phyloP scores from a whole-genome alignment of 2,329 filamentous ascomycete genomes.

The Aspergillus sp. region DNA sequence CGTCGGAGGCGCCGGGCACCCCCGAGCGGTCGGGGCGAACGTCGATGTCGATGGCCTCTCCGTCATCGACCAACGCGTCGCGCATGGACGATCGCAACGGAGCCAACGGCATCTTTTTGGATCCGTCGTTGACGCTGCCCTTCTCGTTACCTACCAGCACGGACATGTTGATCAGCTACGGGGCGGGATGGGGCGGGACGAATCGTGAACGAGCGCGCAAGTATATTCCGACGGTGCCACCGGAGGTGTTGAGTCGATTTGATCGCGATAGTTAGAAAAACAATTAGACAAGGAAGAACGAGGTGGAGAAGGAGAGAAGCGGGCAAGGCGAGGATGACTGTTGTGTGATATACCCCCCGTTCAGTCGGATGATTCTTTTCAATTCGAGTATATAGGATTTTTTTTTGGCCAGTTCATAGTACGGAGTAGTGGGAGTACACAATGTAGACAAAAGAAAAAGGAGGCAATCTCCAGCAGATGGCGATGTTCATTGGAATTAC shows the following conservation, averaged over 20 bases:
- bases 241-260: conserved; percentile 87
- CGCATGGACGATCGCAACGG: conserved; percentile 28
- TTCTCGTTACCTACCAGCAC: conserved; percentile 95
- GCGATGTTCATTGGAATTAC: conserved; percentile 7
- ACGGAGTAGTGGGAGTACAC: background rate
- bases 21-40: conserved; percentile 20
- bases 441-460: too few relatives aligned
- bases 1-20: conserved; percentile 17
- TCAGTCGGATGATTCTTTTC: background rate
- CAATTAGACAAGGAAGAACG: background rate
- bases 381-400: conserved; percentile 13
- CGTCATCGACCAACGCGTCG: conserved; percentile 23
- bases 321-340: background rate
- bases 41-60: conserved; percentile 19
- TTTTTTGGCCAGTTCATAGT: background rate
- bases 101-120: conserved; percentile 62
- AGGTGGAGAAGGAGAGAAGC: background rate
- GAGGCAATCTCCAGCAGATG: background rate
- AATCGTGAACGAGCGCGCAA: conserved; percentile 90
- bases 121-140: conserved; percentile 87
- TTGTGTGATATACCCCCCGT: conserved; percentile 9
- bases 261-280: conserved; percentile 53
- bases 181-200: conserved; percentile 87
- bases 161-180: conserved; percentile 95
- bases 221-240: conserved; percentile 92